A percentile compares a stretch with the other conserved stretches of the same genome.
Conservation (phyloP, 352 stramenopile species). For the Globisporangium camurandrum region DNA sequence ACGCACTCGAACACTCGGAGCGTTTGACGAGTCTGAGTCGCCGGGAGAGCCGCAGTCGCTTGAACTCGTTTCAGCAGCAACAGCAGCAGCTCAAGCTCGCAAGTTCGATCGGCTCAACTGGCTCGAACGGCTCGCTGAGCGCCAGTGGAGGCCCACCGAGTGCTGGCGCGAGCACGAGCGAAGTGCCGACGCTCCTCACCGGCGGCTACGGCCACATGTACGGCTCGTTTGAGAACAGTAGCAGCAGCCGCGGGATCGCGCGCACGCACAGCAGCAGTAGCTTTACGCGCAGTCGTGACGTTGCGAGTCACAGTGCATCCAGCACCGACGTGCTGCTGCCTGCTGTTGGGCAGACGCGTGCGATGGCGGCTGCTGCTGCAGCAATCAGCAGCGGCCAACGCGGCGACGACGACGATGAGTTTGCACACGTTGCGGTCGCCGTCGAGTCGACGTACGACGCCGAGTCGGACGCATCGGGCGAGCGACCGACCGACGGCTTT, state of each 20-base stretch:
- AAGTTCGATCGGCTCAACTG: constrained; percentile 12
- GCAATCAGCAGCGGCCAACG: too few relatives aligned
- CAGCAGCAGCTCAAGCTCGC: too few relatives aligned
- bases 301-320: constrained; percentile 34
- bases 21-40: constrained; percentile 27
- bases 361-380: too few relatives aligned
- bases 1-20: constrained; percentile 26
- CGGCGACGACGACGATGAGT: constrained; percentile 38
- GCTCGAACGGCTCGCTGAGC: too few relatives aligned
- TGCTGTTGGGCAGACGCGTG: too few relatives aligned
- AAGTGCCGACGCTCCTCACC: constrained; percentile 13
- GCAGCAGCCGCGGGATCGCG: constrained; percentile 15
- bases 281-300: constrained; percentile 30
- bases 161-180: constrained; percentile 15
- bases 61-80: constrained; percentile 56
- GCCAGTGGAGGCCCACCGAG: constrained; percentile 6
- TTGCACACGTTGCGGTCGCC: constrained; percentile 33
- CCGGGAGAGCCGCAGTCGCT: constrained; percentile 16
- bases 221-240: constrained; percentile 19
- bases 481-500: constrained; percentile 21
- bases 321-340: too few relatives aligned
- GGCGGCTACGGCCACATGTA: constrained; percentile 26
- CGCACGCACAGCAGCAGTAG: constrained; percentile 23
- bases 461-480: constrained; percentile 30
- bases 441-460: constrained; percentile 50